Evolutionary conservation across 176 grass and related monocot genomes (phyloP), one percentile per base, ranked within the genome.

Genomic region (Dactylis glomerata): DNA sequence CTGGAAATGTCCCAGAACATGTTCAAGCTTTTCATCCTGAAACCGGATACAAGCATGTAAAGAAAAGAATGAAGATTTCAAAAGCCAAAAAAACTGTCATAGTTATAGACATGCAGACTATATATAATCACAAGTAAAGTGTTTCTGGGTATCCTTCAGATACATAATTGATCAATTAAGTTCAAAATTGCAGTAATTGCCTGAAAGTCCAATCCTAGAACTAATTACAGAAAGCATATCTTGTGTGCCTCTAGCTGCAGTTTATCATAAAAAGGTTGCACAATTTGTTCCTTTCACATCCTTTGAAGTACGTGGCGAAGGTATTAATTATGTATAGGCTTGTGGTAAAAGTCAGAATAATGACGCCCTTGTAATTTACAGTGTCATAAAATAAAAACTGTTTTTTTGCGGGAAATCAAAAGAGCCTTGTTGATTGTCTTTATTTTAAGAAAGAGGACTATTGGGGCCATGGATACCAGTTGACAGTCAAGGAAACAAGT

Each of bases 11-110:
- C 92, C 92, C 40, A 94, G 76, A 52, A 66, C 79, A 72, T 87
- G 73, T 26, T 94, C 78, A 73, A 97, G 54, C 81, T 94, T 97
- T 80, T 94, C 89, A 81, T 90, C 92, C 92, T 94, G 75, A 47
- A 87, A 85, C 24, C 36, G 61, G 33, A 42, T 66, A 81, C 24
- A 6, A 38, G 33, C 46, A 45, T 57, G 22, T 38, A 44, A 74
- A 82, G 10, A 63, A 86, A 49, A 45, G 6, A 50, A 51, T 30
- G 20, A 58, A 76, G 17, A 50, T 27, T 17, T 65, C 16, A 4
- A 38, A 40, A 28, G 42, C 17, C 81, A 52, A 33, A 76, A 66
- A 56, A 23, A 6, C 9, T 31, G 19, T 75, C 5, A 34, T 19
- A 76, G 45, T 16, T 68, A 81, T 68, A 42, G 20, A 75, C 40